Base-by-base conservation (phyloP, 257 asterid genomes). In the Solanum pimpinellifolium region DNA sequence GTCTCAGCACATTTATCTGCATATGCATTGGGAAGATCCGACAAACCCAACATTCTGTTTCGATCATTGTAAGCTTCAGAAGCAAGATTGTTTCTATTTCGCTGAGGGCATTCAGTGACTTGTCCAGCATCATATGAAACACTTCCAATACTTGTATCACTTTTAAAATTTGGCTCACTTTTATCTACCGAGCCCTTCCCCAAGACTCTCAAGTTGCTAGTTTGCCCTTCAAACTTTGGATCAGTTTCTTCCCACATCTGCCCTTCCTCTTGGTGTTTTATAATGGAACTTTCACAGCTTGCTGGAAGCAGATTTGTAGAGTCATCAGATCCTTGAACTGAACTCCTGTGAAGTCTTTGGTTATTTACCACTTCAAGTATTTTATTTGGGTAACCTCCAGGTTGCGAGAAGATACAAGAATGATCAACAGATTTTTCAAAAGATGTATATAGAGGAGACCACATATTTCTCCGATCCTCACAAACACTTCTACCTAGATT, bases 401-500 rank as follows among this genome's bases (percentile, higher is more conserved):
- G 89, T 83, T 87, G 87, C 83, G 88, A 81, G 88, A 78, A 83
- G 84, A 68, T 56, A 84, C 52, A 83, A 77, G 91, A 74, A 87
- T 80, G 73, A 85, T 86, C 77, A 87, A 86, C 90, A 88, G 87
- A 84, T 87, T 90, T 93, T 41, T 87, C 92, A 65, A 83, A 85
- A 83, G 92, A 87, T 75, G 92, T 72, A 91, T 87, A 52, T 77
- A 89, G 87, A 70, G 92, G 88, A 88, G 93, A 90, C 93, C 92
- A 88, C 72, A 89, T 86, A 89, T 90, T 87, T 86, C 81, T 87
- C 87, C 89, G 93, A 56, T 90, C 90, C 86, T 86, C 92, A n/a
- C 83, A 87, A 85, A 86, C 65, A 86, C 86, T 66, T 83, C 89
- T 91, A 77, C 88, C 90, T 59, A 88, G 18, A 87, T 90, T 90